These are phyloP conservation scores for Chara braunii DNA, from an alignment of 139 green algal species.

Conservation along the genomic window DNA sequence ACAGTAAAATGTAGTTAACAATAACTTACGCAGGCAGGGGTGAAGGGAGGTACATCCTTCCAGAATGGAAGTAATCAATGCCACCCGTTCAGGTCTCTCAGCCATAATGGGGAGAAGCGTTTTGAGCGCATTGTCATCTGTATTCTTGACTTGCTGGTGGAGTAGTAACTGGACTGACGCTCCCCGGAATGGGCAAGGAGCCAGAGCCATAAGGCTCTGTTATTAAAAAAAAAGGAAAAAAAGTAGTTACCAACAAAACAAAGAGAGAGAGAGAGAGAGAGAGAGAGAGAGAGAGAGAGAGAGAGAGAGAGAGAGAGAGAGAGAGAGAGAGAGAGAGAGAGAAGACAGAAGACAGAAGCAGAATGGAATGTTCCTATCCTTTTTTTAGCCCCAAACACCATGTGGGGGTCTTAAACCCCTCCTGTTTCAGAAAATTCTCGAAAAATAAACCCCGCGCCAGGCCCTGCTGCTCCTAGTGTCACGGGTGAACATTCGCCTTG, in stretches of 20 bases:
- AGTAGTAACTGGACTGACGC: background rate
- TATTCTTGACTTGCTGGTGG: background rate
- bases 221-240: background rate
- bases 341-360: background rate
- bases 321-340: background rate
- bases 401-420: too few relatives aligned
- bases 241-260: background rate
- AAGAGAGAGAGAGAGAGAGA: background rate
- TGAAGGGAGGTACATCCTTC: too few relatives aligned
- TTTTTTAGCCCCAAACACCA: too few relatives aligned
- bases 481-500: too few relatives aligned
- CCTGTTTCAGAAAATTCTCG: too few relatives aligned
- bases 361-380: background rate
- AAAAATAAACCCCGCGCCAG: too few relatives aligned
- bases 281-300: background rate
- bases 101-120: background rate
- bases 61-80: too few relatives aligned
- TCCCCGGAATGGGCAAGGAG: background rate
- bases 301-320: conserved; percentile 1
- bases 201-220: background rate
- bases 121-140: background rate
- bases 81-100: too few relatives aligned
- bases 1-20: too few relatives aligned
- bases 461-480: too few relatives aligned
- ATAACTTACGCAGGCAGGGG: too few relatives aligned